These are phyloP conservation scores for Yamadazyma membranifaciens DNA, from an alignment of 1,139 yeast species.

Conservation along the genomic window DNA sequence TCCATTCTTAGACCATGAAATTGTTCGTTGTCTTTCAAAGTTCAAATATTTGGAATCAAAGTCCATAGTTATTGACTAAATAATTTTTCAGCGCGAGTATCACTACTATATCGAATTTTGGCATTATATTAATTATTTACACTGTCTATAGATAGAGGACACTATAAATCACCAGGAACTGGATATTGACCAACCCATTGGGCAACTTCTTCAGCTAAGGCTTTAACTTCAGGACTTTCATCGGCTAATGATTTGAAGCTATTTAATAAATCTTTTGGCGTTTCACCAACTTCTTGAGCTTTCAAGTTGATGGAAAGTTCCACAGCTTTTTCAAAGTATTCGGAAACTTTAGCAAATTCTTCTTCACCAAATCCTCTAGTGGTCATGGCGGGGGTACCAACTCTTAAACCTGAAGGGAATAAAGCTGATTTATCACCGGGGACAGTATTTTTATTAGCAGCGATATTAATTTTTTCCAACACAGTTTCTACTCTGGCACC, in stretches of 20 bases:
- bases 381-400: constrained; percentile 98
- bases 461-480: constrained; percentile 85
- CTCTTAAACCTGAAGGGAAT: constrained; percentile 93
- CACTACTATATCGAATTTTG: not conserved
- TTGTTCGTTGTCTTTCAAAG: constrained; percentile 14
- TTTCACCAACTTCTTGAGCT: constrained; percentile 55
- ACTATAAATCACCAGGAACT: constrained; percentile 66
- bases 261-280: constrained; percentile 62
- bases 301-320: constrained; percentile 61
- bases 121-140: not conserved
- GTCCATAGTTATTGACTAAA: not conserved
- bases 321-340: constrained; percentile 77
- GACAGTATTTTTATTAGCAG: constrained; percentile 92
- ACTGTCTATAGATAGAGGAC: not conserved
- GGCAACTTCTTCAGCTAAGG: constrained; percentile 58
- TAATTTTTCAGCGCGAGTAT: constrained; percentile 1
- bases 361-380: constrained; percentile 84
- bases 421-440: constrained; percentile 96
- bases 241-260: constrained; percentile 65
- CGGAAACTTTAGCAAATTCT: constrained; percentile 78
- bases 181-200: constrained; percentile 69
- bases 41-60: not conserved
- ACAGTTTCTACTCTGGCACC: constrained; percentile 96
- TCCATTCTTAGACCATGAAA: constrained; percentile 78
- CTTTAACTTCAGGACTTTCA: constrained; percentile 54